Evolutionary conservation across 148 eudicot species (phyloP).

Genomic region (Mesembryanthemum crystallinum): DNA sequence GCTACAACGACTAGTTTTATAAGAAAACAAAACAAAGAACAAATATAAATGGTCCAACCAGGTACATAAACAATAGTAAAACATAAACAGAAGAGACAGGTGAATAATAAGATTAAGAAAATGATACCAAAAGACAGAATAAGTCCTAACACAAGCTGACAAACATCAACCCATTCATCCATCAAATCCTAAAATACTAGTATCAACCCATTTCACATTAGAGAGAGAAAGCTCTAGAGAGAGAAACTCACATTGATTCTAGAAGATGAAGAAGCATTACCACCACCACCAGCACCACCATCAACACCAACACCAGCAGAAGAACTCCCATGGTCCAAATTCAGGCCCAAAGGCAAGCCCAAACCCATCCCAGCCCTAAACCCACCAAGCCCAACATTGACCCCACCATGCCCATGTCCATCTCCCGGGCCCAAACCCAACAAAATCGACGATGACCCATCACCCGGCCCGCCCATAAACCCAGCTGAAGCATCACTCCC

Average conservation of each 20-base stretch:
- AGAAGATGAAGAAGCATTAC: slow-evolving; percentile 36
- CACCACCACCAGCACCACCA: slow-evolving; percentile 21
- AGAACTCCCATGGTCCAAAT: slow-evolving; percentile 42
- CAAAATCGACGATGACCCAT: slow-evolving; percentile 32
- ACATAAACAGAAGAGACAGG: not conserved
- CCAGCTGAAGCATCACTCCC: slow-evolving; percentile 21
- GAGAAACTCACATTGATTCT: slow-evolving; percentile 39
- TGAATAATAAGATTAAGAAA: slow-evolving; percentile 4
- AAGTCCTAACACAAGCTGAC: slow-evolving; percentile 27
- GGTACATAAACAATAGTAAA: not conserved
- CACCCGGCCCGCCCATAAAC: slow-evolving; percentile 24
- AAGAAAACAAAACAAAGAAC: not conserved
- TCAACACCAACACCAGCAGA: slow-evolving; percentile 21
- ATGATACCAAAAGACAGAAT: slow-evolving; percentile 21
- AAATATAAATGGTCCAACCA: slow-evolving; percentile 5
- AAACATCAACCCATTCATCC: slow-evolving; percentile 2
- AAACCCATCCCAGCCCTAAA: slow-evolving; percentile 36
- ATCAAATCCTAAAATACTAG: slow-evolving; percentile 12
- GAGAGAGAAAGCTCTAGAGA: not conserved
- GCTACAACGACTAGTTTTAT: not conserved
- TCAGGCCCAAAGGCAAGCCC: slow-evolving; percentile 47
- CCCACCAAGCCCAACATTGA: slow-evolving; percentile 38
- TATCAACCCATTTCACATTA: slow-evolving; percentile 9
- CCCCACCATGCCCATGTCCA: slow-evolving; percentile 36
- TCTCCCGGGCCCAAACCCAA: slow-evolving; percentile 40